Conservation (phyloP, 2,329 filamentous ascomycete species). For the Akanthomyces uredinophilus region DNA sequence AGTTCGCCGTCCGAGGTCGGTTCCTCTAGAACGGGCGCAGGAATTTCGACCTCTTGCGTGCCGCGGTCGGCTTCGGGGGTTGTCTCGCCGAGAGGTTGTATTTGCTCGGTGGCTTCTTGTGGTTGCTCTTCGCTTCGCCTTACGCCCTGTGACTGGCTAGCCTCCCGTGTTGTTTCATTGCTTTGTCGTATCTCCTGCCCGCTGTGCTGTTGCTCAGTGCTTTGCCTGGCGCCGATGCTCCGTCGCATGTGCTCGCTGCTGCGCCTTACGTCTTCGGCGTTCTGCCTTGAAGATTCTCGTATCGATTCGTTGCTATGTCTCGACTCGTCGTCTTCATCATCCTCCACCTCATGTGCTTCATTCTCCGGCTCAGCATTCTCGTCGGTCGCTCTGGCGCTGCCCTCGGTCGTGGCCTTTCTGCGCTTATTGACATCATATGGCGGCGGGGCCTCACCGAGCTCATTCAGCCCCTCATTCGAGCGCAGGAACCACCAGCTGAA, state of each 20-base stretch:
- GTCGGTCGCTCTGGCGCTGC: background rate
- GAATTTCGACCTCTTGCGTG: background rate
- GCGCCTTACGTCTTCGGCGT: background rate
- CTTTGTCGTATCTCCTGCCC: background rate
- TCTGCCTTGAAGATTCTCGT: background rate
- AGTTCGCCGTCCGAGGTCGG: background rate
- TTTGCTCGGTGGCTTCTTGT: background rate
- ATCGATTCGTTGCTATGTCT: background rate
- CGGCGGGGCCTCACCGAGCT: constrained; percentile 60
- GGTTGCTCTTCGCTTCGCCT: background rate
- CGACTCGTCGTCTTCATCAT: background rate
- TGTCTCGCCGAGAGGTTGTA: background rate
- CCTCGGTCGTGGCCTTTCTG: constrained; percentile 18
- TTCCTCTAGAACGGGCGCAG: background rate
- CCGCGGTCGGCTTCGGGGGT: background rate
- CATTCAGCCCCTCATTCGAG: constrained; percentile 54
- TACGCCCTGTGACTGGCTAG: background rate
- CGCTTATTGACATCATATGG: constrained; percentile 45
- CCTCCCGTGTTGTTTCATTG: background rate
- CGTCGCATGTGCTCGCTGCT: background rate
- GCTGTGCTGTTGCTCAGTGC: background rate
- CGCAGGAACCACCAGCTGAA: constrained; percentile 18
- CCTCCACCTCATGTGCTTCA: background rate
- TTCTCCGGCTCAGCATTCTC: background rate
- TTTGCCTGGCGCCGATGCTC: background rate